Conservation (phyloP, 2,329 filamentous ascomycete species). For the Aspergillus uvarum region DNA sequence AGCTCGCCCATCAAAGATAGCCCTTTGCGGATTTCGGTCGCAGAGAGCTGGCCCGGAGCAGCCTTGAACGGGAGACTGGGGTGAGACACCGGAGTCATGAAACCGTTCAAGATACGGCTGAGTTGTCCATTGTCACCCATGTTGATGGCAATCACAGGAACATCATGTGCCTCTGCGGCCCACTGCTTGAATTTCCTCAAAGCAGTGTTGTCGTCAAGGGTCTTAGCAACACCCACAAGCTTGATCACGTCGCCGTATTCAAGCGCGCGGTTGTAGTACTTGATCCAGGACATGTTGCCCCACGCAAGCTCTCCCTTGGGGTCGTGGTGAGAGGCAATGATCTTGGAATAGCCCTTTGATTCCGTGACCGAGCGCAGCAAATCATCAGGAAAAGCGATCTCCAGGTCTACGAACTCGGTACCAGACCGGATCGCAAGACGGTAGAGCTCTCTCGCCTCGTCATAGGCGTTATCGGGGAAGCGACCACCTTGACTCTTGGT, state of each 20-base stretch:
- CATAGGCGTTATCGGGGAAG: constrained; percentile 74
- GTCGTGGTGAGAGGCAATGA: constrained; percentile 96
- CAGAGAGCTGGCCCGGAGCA: constrained; percentile 89
- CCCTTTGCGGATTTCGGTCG: constrained; percentile 78
- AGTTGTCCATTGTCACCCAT: constrained; percentile 88
- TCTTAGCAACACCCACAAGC: constrained; percentile 77
- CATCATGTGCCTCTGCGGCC: constrained; percentile 69
- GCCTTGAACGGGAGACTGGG: constrained; percentile 87
- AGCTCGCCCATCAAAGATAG: constrained; percentile 78
- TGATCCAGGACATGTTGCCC: constrained; percentile 89
- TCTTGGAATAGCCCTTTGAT: constrained; percentile 69
- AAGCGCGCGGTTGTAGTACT: constrained; percentile 83
- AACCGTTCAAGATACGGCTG: constrained; percentile 84
- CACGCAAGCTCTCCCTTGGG: constrained; percentile 76
- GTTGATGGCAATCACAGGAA: constrained; percentile 92
- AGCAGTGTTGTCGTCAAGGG: constrained; percentile 80
- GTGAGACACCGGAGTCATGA: constrained; percentile 93
- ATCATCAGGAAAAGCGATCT: constrained; percentile 80
- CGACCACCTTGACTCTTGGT: constrained; percentile 82
- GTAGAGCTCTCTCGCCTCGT: constrained; percentile 74
- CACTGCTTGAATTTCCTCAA: constrained; percentile 77
- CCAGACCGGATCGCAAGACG: constrained; percentile 75
- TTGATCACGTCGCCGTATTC: constrained; percentile 94
- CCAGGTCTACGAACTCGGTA: constrained; percentile 88
- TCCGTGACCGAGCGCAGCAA: constrained; percentile 69